Base-by-base conservation (phyloP, 1,284 basidiomycete species). In the Trametes hirsuta region DNA sequence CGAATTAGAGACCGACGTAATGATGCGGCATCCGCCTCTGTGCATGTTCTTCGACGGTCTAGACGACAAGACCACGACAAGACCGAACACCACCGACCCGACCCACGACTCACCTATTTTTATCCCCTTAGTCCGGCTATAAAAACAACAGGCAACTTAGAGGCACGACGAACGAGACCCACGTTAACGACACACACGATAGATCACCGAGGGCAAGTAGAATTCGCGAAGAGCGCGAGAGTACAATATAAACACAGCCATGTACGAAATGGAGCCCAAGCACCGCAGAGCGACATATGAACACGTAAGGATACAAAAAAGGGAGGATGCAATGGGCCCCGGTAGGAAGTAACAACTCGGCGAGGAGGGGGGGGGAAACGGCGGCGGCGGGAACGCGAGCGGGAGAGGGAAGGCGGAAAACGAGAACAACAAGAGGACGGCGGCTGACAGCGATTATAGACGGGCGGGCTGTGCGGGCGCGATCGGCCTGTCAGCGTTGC, bases 381-480 rank as follows among this genome's bases (percentile, higher is more conserved):
- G 18, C 15, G n/a, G 40, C 18, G 9, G 30, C 18, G 42, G 4
- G 42, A 30, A 30, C 12, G 8, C 18, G 53, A 24, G 24, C 24
- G 22, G 39, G 12, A 24, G 11, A 1, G 35, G 35, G 30, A 36
- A 35, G 15, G 45, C 10, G 18, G 22, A 24, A 24, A 11, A 18
- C 14, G 36, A 34, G 14, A 21, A 52, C 36, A 41, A 58, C 56
- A 58, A 25, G 25, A 24, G 42, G 42, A 47, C 14, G 49, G 49
- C 36, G 49, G 56, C 56, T 58, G 56, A 40, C 55, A 34, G 24
- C 14, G 22, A 58, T 58, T 58, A 58, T 57, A 52, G 30, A 18
- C 12, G 39, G 45, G 45, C 6, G n/a, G 40, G 45, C 49, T 47
- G 34, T 47, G 37, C 14, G 2, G 47, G 0, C 10, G 35, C 15